These are phyloP conservation scores for Albizia julibrissin DNA, from an alignment of 306 rosid genomes.

Conservation along the genomic window DNA sequence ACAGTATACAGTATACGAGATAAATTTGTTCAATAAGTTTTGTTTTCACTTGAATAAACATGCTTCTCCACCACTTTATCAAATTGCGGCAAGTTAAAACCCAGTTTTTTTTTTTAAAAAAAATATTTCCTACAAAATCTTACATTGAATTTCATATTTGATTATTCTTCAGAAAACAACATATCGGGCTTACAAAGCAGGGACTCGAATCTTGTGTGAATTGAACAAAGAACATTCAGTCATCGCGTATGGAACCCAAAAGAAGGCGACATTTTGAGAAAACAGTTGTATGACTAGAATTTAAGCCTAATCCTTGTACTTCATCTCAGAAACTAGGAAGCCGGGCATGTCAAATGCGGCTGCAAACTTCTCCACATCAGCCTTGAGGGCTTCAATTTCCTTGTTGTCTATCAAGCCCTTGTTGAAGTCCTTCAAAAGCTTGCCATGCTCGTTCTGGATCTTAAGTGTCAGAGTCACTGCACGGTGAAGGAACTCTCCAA, in stretches of 20 bases:
- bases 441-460: constrained; percentile 79
- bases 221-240: constrained; percentile 5
- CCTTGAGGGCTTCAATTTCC: constrained; percentile 77
- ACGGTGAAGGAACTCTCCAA: constrained; percentile 94
- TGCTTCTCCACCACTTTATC: no score
- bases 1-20: no score
- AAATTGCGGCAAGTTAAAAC: background rate
- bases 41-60: no score
- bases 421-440: constrained; percentile 95
- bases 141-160: constrained; percentile 4
- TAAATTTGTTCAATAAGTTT: no score
- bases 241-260: background rate
- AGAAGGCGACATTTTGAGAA: background rate
- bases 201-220: constrained; percentile 29
- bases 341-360: constrained; percentile 90
- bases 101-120: background rate
- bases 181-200: constrained; percentile 14
- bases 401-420: constrained; percentile 85
- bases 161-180: constrained; percentile 25
- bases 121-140: background rate
- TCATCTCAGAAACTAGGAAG: constrained; percentile 69
- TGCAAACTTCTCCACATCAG: constrained; percentile 82
- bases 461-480: constrained; percentile 71
- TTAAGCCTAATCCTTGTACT: constrained; percentile 76
- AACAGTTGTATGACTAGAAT: constrained; percentile 12